These are phyloP conservation scores for Neurospora hispaniola DNA, from an alignment of 495 filamentous ascomycete species.

Conservation along the genomic window DNA sequence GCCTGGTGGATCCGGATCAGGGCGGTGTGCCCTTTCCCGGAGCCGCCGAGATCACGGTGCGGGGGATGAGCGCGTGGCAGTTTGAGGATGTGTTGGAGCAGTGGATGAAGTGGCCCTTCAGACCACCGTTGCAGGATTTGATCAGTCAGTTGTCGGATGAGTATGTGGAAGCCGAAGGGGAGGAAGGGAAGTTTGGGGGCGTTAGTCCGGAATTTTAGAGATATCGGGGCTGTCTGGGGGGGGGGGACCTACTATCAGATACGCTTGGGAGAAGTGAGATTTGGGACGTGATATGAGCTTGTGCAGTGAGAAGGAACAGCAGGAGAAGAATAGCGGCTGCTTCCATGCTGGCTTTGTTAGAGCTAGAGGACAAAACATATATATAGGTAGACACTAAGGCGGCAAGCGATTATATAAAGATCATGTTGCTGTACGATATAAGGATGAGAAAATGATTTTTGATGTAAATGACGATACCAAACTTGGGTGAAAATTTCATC, in stretches of 20 bases:
- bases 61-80: conserved; percentile 36
- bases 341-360: background rate
- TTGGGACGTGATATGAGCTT: background rate
- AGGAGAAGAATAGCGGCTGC: background rate
- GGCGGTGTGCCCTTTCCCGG: conserved; percentile 28
- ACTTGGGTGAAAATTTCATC: background rate
- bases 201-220: background rate
- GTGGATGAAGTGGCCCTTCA: conserved; percentile 52
- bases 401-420: background rate
- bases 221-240: background rate
- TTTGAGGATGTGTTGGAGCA: conserved; percentile 38
- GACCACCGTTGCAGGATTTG: conserved; percentile 32
- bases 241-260: background rate
- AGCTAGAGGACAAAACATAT: background rate
- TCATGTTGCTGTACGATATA: background rate
- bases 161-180: background rate
- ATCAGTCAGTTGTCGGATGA: conserved; percentile 24
- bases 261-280: background rate
- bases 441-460: background rate
- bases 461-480: background rate
- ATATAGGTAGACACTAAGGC: background rate
- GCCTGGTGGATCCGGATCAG: conserved; percentile 25
- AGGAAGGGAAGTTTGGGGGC: background rate
- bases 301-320: background rate
- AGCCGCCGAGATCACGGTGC: conserved; percentile 20